Conservation (phyloP, 805 yeast species). For the Myxozyma neglecta region DNA sequence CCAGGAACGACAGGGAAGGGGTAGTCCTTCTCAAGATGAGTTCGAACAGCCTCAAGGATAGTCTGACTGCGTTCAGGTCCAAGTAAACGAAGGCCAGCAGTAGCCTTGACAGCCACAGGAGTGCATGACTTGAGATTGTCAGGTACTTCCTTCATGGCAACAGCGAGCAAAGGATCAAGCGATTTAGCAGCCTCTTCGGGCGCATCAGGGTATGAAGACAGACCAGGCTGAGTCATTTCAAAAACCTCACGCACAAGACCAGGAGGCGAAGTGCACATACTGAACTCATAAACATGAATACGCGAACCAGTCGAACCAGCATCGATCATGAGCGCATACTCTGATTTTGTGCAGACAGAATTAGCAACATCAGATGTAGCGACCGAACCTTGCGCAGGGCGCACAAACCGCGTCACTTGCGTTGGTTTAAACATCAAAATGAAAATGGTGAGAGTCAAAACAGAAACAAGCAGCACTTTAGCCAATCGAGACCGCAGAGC, state of each 20-base stretch:
- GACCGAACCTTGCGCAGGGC: background rate
- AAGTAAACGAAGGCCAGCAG: slow-evolving; percentile 89
- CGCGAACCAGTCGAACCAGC: slow-evolving; percentile 98
- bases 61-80: slow-evolving; percentile 72
- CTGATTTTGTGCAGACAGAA: slow-evolving; percentile 35
- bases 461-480: slow-evolving; percentile 1
- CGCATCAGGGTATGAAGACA: slow-evolving; percentile 80
- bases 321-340: slow-evolving; percentile 90
- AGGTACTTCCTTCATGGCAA: slow-evolving; percentile 80
- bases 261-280: slow-evolving; percentile 84
- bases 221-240: slow-evolving; percentile 88
- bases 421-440: too few species aligned
- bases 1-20: slow-evolving; percentile 91
- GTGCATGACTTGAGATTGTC: slow-evolving; percentile 70
- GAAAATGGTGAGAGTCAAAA: background rate
- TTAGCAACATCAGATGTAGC: background rate
- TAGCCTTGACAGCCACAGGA: slow-evolving; percentile 95
- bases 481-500: slow-evolving; percentile 27
- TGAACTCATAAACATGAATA: slow-evolving; percentile 89
- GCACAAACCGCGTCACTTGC: too few species aligned
- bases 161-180: slow-evolving; percentile 73
- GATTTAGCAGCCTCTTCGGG: slow-evolving; percentile 85
- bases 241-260: slow-evolving; percentile 74
- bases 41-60: slow-evolving; percentile 74
- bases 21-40: slow-evolving; percentile 71